Conservation (phyloP, 106 monocot species). For the Platanthera guangdongensis region DNA sequence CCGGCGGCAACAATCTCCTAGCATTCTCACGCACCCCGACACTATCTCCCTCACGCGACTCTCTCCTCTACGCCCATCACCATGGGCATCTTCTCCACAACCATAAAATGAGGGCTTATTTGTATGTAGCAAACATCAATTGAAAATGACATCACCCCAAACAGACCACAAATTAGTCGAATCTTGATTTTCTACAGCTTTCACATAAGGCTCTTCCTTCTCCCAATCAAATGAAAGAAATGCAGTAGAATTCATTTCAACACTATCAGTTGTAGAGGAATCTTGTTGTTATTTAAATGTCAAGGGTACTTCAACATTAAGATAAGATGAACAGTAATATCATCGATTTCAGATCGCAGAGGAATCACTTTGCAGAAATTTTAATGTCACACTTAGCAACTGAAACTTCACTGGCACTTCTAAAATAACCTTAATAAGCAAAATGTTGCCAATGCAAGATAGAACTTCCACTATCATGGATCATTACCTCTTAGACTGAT, state of each 20-base stretch:
- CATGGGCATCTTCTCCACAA: no score
- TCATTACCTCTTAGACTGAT: conserved; percentile 82
- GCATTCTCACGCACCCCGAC: no score
- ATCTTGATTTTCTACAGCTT: conserved; percentile 80
- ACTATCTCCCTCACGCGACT: no score
- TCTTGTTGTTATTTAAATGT: conserved; percentile 22
- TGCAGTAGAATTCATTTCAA: conserved; percentile 26
- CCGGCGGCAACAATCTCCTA: no score
- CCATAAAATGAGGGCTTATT: no score
- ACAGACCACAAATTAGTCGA: no score
- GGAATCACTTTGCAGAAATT: conserved; percentile 43
- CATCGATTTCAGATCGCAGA: conserved; percentile 72
- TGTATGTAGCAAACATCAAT: no score
- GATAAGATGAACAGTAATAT: conserved; percentile 22
- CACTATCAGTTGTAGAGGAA: conserved; percentile 23
- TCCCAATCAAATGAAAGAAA: conserved; percentile 89
- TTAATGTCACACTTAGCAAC: conserved; percentile 31
- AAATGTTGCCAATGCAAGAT: background rate
- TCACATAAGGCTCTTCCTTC: conserved; percentile 78
- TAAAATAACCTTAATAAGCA: conserved; percentile 1
- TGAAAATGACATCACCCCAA: no score
- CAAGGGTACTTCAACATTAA: conserved; percentile 16
- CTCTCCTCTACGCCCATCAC: no score
- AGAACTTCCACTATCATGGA: background rate
- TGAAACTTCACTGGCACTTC: conserved; percentile 23